Conservation (phyloP, 2,329 filamentous ascomycete genomes). For the Alternaria burnsii region DNA sequence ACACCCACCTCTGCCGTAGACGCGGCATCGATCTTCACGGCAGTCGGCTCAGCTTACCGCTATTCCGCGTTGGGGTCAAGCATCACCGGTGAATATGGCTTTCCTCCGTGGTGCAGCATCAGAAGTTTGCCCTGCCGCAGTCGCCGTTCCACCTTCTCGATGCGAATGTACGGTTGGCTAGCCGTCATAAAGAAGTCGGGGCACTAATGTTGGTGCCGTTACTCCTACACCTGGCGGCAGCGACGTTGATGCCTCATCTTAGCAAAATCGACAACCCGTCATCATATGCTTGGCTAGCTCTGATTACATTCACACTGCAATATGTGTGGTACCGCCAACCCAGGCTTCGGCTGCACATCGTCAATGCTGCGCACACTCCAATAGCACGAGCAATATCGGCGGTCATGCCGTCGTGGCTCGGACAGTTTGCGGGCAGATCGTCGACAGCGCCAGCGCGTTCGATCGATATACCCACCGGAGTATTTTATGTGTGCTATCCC, state of each 20-base stretch:
- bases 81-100: constrained; percentile 14
- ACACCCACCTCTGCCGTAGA: constrained; percentile 25
- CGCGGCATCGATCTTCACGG: constrained; percentile 27
- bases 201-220: constrained; percentile 14
- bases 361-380: constrained; percentile 29
- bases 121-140: constrained; percentile 17
- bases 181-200: constrained; percentile 7
- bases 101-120: constrained; percentile 10
- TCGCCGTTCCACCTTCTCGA: constrained; percentile 17
- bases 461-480: constrained; percentile 48
- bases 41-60: constrained; percentile 41
- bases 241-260: constrained; percentile 1
- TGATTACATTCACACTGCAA: constrained; percentile 6
- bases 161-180: constrained; percentile 14
- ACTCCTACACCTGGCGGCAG: neutral
- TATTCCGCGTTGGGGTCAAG: constrained; percentile 40
- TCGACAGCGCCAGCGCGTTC: constrained; percentile 39
- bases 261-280: neutral
- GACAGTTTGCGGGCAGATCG: constrained; percentile 49
- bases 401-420: constrained; percentile 34
- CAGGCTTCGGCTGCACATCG: constrained; percentile 39
- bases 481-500: constrained; percentile 41
- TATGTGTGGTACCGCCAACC: constrained; percentile 36
- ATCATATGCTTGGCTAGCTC: constrained; percentile 6
- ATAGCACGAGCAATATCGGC: constrained; percentile 34